These are phyloP conservation scores for Chenopodium album DNA, from an alignment of 148 eudicot species.

Conservation along the genomic window DNA sequence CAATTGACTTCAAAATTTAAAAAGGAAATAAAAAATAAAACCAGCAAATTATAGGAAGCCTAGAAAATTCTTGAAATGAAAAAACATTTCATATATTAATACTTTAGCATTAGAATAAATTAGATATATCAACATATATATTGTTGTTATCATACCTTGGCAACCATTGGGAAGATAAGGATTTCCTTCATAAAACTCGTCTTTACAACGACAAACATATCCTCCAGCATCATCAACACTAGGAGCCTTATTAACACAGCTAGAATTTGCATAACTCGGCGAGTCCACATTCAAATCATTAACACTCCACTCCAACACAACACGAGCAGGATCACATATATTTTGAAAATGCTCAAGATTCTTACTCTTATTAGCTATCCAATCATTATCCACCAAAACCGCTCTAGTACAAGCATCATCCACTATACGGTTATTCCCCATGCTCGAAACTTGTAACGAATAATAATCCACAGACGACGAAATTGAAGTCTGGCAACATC, in stretches of 20 bases:
- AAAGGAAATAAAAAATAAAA: no score
- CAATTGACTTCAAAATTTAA: background rate
- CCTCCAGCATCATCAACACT: constrained; percentile 4
- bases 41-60: background rate
- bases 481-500: constrained; percentile 15
- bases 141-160: constrained; percentile 13
- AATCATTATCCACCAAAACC: background rate
- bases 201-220: constrained; percentile 23
- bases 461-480: constrained; percentile 14
- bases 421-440: background rate
- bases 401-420: background rate
- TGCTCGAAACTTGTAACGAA: background rate
- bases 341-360: background rate
- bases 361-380: constrained; percentile 1
- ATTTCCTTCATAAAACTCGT: constrained; percentile 26
- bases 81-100: no score
- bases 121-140: no score
- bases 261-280: constrained; percentile 13
- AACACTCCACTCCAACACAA: constrained; percentile 5
- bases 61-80: no score
- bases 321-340: background rate
- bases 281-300: background rate
- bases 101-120: no score
- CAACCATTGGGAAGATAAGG: constrained; percentile 30
- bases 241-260: background rate